Base-by-base conservation (phyloP, 2,329 filamentous ascomycete genomes). In the Aspergillus pseudonomiae region DNA sequence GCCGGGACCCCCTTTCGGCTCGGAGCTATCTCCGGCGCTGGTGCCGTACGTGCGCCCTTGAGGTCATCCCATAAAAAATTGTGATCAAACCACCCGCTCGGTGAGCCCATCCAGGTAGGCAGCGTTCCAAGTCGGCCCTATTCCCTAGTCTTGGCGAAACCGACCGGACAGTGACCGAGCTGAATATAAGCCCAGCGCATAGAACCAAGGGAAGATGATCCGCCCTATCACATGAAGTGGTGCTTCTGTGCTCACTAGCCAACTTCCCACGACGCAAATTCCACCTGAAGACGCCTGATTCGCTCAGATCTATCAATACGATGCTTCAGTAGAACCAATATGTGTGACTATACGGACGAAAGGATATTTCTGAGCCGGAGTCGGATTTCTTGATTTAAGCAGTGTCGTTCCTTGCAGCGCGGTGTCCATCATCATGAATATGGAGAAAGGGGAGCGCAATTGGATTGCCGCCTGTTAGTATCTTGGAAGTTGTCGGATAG, bases 251-350 rank as follows among this genome's bases (percentile, higher is more conserved):
- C 12, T 9, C 10, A 3, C 21, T 24, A 48, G 11, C 46, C 26
- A 30, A 24, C n/a, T 6, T 21, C n/a, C 43, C 1, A 24, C n/a
- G 43, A 10, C n/a, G 43, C 43, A 45, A 3, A 24, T 45, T 24
- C 4, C 43, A 45, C n/a, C 9, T 1, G 21, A 14, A 21, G n/a
- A 24, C 14, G 4, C n/a, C 43, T 24, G n/a, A 46, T 46, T 46
- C n/a, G n/a, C 21, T 21, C 0, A 1, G n/a, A 24, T 1, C 11
- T 2, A 46, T 24, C n/a, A 21, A 0, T n/a, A 2, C 4, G 5
- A 2, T 12, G 7, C 26, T 2, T 3, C 4, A 5, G 46, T 9
- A 30, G 24, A 50, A n/a, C 46, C 4, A 5, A 5, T 4, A 30
- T 16, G 1, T 11, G 26, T 19, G 46, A 6, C 45, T 7, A 26